Percentiles rank a stretch among this genome's conserved stretches.
These are phyloP conservation scores for Gossypium trilobum DNA, from an alignment of 441 rosid species.

Conservation along the genomic window DNA sequence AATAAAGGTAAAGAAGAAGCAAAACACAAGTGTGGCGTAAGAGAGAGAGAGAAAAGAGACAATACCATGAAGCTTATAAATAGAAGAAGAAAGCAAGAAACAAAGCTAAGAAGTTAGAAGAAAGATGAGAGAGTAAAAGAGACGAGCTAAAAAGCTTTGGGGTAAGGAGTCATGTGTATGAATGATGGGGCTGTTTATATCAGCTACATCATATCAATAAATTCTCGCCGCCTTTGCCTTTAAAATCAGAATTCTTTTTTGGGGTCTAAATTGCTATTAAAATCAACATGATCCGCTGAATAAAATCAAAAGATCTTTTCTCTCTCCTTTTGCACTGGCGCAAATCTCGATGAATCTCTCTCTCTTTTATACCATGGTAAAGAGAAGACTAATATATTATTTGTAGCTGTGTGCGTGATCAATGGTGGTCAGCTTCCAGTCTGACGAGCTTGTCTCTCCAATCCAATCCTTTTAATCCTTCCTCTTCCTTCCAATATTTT, in stretches of 20 bases:
- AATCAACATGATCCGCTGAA: constrained; percentile 39
- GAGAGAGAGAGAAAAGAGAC: background rate
- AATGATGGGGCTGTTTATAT: constrained; percentile 2
- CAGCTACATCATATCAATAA: constrained; percentile 28
- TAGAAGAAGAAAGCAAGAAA: background rate
- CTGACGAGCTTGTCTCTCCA: constrained; percentile 29
- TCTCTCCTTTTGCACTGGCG: constrained; percentile 16
- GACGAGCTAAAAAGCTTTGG: background rate
- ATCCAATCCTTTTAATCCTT: constrained; percentile 3
- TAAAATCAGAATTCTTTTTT: constrained; percentile 24
- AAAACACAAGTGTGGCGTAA: background rate
- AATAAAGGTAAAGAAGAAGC: background rate
- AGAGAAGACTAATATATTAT: background rate
- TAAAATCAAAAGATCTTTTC: constrained; percentile 15
- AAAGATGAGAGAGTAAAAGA: background rate
- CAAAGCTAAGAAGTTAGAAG: background rate
- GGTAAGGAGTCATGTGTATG: constrained; percentile 5
- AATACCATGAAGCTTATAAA: background rate
- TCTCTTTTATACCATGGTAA: no score
- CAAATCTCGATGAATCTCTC: constrained; percentile 34
- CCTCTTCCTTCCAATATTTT: background rate
- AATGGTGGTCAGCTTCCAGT: constrained; percentile 7
- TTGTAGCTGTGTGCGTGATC: background rate
- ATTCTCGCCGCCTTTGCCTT: constrained; percentile 78
- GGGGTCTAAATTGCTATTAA: constrained; percentile 8